phyloP scores from a whole-genome alignment of 2,329 filamentous ascomycete species.

The Ploettnerulaceae sp. region DNA sequence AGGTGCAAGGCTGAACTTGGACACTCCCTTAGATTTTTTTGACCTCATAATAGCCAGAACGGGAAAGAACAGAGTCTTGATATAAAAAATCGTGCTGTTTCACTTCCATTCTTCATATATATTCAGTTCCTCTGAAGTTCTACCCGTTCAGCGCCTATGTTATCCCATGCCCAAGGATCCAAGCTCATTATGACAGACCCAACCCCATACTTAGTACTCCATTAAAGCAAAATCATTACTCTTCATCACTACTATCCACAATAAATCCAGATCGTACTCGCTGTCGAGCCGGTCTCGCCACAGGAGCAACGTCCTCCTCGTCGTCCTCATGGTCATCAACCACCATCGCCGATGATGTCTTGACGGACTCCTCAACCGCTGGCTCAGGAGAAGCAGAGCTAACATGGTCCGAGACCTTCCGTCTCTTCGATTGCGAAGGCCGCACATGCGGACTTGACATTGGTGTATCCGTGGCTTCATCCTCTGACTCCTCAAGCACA shows the following conservation, averaged over 20 bases:
- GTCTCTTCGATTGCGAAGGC: slow-evolving; percentile 36
- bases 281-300: slow-evolving; percentile 30
- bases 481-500: slow-evolving; percentile 32
- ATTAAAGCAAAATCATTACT: slow-evolving; percentile 22
- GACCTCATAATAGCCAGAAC: too few relatives aligned
- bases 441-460: slow-evolving; percentile 37
- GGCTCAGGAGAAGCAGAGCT: slow-evolving; percentile 27
- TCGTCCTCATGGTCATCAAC: slow-evolving; percentile 35
- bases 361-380: background rate
- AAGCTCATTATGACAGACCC: too few relatives aligned
- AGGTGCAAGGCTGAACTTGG: background rate
- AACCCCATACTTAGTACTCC: slow-evolving; percentile 6
- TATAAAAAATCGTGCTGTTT: too few relatives aligned
- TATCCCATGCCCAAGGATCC: background rate
- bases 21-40: too few relatives aligned
- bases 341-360: slow-evolving; percentile 3
- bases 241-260: slow-evolving; percentile 52
- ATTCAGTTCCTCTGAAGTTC: background rate
- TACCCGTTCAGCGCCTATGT: background rate
- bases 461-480: slow-evolving; percentile 36
- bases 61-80: too few relatives aligned
- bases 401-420: slow-evolving; percentile 34
- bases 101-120: too few relatives aligned
- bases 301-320: slow-evolving; percentile 40
- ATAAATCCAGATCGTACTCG: slow-evolving; percentile 51